Conservation (phyloP, 805 yeast genomes). For the Tetrapisispora taiwanensis region DNA sequence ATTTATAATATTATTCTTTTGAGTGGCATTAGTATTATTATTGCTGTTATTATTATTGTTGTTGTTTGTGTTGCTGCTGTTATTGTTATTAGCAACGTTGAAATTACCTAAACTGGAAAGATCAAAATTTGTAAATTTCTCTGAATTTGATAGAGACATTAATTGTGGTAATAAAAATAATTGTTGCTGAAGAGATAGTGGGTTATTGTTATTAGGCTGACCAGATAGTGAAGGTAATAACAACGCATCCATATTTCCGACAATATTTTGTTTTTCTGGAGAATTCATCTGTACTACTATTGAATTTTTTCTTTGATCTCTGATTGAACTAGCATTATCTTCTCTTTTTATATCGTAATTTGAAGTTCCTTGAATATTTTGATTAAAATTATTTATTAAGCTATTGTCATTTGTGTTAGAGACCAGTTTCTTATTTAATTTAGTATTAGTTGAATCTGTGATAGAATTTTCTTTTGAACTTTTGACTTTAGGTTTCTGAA, state of each 20-base stretch:
- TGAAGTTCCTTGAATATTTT: neutral
- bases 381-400: neutral
- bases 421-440: neutral
- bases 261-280: conserved; percentile 2
- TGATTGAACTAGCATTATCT: neutral
- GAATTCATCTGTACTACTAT: conserved; percentile 3
- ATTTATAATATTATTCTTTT: neutral
- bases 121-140: conserved; percentile 3
- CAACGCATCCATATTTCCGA: conserved; percentile 13
- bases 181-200: conserved; percentile 11
- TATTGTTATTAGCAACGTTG: neutral
- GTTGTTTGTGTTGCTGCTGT: neutral
- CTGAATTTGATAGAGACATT: conserved; percentile 5
- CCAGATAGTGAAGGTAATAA: conserved; percentile 19
- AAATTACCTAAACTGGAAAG: neutral
- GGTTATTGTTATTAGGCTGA: conserved; percentile 13
- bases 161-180: conserved; percentile 14
- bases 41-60: neutral
- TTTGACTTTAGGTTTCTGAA: neutral
- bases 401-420: neutral
- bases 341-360: neutral
- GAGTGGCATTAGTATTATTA: neutral
- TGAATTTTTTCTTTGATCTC: conserved; percentile 1
- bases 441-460: neutral
- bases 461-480: neutral